Evolutionary conservation across 306 rosid genomes (phyloP).

Genomic region (Rosa multiflora): DNA sequence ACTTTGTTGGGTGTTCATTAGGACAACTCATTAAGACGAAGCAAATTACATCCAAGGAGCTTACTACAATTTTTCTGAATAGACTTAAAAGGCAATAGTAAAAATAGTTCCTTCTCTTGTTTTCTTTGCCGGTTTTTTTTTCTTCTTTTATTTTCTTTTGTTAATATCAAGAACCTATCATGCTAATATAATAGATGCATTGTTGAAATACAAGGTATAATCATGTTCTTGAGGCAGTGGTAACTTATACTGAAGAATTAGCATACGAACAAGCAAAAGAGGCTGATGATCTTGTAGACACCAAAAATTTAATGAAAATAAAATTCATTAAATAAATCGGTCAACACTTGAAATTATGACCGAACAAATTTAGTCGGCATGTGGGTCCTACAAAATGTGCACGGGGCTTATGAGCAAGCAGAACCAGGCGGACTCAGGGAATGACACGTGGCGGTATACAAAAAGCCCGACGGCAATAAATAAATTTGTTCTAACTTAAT

Average conservation of each 20-base stretch:
- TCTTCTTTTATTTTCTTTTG: background rate
- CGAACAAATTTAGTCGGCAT: too few relatives aligned
- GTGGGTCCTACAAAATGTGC: too few relatives aligned
- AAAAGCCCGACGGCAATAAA: too few relatives aligned
- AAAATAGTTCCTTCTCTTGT: slow-evolving; percentile 5
- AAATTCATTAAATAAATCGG: too few relatives aligned
- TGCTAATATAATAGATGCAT: background rate
- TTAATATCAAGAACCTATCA: background rate
- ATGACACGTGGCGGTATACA: too few relatives aligned
- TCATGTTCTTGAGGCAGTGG: slow-evolving; percentile 65
- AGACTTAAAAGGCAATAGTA: slow-evolving; percentile 61
- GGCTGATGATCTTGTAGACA: slow-evolving; percentile 40
- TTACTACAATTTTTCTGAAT: slow-evolving; percentile 55
- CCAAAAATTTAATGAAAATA: too few relatives aligned
- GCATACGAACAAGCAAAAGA: slow-evolving; percentile 74
- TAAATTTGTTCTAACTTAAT: too few relatives aligned
- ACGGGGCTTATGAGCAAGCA: too few relatives aligned
- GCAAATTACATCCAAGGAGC: slow-evolving; percentile 77
- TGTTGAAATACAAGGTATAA: slow-evolving; percentile 50
- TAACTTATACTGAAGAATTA: slow-evolving; percentile 68
- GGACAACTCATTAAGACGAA: slow-evolving; percentile 65
- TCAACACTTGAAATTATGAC: too few relatives aligned
- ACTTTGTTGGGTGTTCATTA: slow-evolving; percentile 14
- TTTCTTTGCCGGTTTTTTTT: background rate
- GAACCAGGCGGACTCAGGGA: too few relatives aligned